These are phyloP conservation scores for Uncinocarpus reesii DNA, from an alignment of 2,329 filamentous ascomycete species.

Conservation along the genomic window DNA sequence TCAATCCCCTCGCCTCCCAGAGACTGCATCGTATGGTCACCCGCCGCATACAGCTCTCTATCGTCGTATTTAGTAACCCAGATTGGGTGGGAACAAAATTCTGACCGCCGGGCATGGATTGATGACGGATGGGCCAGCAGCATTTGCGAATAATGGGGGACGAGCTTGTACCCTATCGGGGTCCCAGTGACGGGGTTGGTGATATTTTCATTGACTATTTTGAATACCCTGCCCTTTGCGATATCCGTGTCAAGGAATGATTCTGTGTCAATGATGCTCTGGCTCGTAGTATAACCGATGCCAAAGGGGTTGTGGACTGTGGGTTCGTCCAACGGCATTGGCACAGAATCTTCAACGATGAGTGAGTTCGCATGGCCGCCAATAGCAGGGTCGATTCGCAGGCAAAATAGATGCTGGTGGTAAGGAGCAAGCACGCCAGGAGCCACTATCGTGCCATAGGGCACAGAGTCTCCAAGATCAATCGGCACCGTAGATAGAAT, in stretches of 20 bases:
- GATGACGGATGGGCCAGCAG: slow-evolving; percentile 46
- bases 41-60: slow-evolving; percentile 44
- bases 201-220: slow-evolving; percentile 46
- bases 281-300: slow-evolving; percentile 41
- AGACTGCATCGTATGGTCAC: slow-evolving; percentile 47
- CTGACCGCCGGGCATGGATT: slow-evolving; percentile 43
- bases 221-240: slow-evolving; percentile 43
- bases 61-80: slow-evolving; percentile 47
- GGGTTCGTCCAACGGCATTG: slow-evolving; percentile 45
- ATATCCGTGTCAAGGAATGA: slow-evolving; percentile 39
- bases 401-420: slow-evolving; percentile 66
- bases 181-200: slow-evolving; percentile 46
- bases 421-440: slow-evolving; percentile 56
- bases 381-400: slow-evolving; percentile 52
- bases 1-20: slow-evolving; percentile 40
- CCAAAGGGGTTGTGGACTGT: slow-evolving; percentile 43
- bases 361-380: slow-evolving; percentile 47
- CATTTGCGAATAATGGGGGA: slow-evolving; percentile 46
- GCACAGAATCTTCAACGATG: slow-evolving; percentile 47
- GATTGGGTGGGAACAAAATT: slow-evolving; percentile 47
- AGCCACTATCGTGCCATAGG: slow-evolving; percentile 56
- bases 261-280: slow-evolving; percentile 39
- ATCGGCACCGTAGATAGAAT: slow-evolving; percentile 58
- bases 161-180: slow-evolving; percentile 48
- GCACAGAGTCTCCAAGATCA: slow-evolving; percentile 52